These are phyloP conservation scores for Ceraceosorus guamensis DNA, from an alignment of 1,284 basidiomycete species.

Conservation along the genomic window DNA sequence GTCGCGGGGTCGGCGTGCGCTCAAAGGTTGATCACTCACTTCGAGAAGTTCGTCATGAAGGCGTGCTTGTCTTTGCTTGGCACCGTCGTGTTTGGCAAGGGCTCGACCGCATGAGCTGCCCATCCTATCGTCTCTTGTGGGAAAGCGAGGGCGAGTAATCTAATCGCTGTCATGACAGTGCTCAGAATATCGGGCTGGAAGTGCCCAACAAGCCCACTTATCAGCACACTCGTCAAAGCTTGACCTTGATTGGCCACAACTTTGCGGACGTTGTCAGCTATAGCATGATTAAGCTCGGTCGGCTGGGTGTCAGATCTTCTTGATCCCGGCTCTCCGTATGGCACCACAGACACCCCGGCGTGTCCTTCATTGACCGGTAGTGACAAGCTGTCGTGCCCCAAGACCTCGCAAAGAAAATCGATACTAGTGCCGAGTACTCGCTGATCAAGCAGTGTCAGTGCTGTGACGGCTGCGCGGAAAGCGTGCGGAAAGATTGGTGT, in stretches of 20 bases:
- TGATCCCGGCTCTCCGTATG: too few relatives aligned
- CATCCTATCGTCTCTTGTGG: conserved; percentile 64
- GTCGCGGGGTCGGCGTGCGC: neutral
- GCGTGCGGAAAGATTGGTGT: conserved; percentile 50
- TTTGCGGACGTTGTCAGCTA: conserved; percentile 61
- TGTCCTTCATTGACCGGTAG: conserved; percentile 14
- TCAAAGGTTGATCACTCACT: neutral
- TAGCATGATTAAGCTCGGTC: too few relatives aligned
- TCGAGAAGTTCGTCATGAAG: neutral
- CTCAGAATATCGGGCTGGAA: conserved; percentile 81
- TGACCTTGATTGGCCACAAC: conserved; percentile 69
- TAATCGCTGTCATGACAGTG: conserved; percentile 68
- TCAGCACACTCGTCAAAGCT: conserved; percentile 63
- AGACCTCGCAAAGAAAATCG: conserved; percentile 67
- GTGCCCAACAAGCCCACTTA: conserved; percentile 63
- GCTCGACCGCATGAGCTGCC: conserved; percentile 65
- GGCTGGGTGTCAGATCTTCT: too few relatives aligned
- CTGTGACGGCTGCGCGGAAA: conserved; percentile 27
- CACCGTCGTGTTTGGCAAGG: conserved; percentile 54
- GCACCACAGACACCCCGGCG: conserved; percentile 7
- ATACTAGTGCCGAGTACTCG: conserved; percentile 74
- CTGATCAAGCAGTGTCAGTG: conserved; percentile 48
- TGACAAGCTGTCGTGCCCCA: conserved; percentile 57
- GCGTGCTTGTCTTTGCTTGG: neutral
- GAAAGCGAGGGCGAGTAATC: conserved; percentile 63